Conservation (phyloP, 352 stramenopile species). For the Globisporangium cylindrosporum region DNA sequence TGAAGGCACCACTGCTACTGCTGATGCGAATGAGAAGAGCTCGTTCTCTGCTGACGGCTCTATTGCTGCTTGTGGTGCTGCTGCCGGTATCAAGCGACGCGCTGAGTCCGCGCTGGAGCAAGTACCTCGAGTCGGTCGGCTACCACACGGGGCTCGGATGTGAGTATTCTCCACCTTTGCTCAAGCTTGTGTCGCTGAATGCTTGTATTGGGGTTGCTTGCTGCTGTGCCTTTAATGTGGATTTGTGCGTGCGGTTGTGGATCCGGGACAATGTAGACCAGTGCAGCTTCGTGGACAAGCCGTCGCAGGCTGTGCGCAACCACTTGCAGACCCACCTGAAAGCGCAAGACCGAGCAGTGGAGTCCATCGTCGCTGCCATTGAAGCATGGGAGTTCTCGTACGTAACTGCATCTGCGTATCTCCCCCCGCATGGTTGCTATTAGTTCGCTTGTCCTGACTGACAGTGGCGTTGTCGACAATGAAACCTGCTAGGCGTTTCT, state of each 20-base stretch:
- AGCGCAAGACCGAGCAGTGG: constrained; percentile 60
- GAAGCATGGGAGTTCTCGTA: constrained; percentile 86
- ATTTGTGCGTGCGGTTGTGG: neutral
- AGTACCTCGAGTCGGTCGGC: constrained; percentile 37
- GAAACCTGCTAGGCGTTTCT: constrained; percentile 31
- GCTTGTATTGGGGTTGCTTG: neutral
- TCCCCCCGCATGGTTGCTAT: neutral
- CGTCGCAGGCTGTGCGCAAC: constrained; percentile 46
- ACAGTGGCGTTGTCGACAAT: neutral
- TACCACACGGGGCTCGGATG: constrained; percentile 51
- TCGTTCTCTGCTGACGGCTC: neutral
- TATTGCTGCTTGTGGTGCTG: neutral
- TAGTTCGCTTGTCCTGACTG: constrained; percentile 6
- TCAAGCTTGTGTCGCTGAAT: neutral
- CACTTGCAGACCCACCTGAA: constrained; percentile 60
- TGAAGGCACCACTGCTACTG: neutral
- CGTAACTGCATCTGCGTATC: constrained; percentile 5
- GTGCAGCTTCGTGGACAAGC: constrained; percentile 70
- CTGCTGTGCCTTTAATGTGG: neutral
- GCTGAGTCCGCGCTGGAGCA: constrained; percentile 12
- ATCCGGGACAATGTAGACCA: constrained; percentile 33
- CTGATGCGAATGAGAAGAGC: neutral
- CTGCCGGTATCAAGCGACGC: neutral
- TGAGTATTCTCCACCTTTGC: constrained; percentile 21
- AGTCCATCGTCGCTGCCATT: constrained; percentile 64